Evolutionary conservation across 192 early-diverging fungal genomes (phyloP), one percentile per base, ranked within the genome.

Genomic region (Geranomyces michiganensis): DNA sequence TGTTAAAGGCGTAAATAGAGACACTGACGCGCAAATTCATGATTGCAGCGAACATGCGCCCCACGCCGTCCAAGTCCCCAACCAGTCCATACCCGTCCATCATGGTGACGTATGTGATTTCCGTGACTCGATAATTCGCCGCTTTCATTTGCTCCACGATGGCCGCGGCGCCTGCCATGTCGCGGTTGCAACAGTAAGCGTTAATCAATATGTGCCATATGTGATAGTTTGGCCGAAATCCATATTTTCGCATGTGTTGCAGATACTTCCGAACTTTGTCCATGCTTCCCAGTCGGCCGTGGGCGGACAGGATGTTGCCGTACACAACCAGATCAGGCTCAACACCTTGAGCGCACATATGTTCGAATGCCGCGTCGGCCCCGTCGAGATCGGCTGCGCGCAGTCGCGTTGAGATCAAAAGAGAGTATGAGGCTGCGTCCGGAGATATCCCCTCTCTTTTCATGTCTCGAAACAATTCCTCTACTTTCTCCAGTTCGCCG

Each of bases 1-100:
- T 76, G 55, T 79, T 79, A 65, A 58, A 79, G 31, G 68, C 63
- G 22, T 56, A 32, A n/a, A 77, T 60, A 13, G 76, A 56, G 43
- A 56, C 60, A 0, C 30, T 22, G 21, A 71, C 56, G 2, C 44
- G 44, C 13, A 48, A 15, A 15, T 55, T 27, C 31, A 12, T 55
- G 24, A 47, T 45, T 9, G 15, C 56, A 26, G 67, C 32, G 43
- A 70, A 78, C 15, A 67, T 30, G 17, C 43, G 22, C 45, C 66
- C 56, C 13, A 62, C 77, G 0, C 44, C 48, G 26, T 63, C 55
- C 10, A 75, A 30, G 46, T 78, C 68, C 15, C 72, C 72, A 21
- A 27, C 33, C 12, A 65, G 60, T 13, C 71, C 77, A 53, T 71
- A 70, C 24, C 77, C 77, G 46, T 67, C 21, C 30, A 78, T 74